These are phyloP conservation scores for Penicillium subrubescens DNA, from an alignment of 495 filamentous ascomycete genomes.

Conservation along the genomic window DNA sequence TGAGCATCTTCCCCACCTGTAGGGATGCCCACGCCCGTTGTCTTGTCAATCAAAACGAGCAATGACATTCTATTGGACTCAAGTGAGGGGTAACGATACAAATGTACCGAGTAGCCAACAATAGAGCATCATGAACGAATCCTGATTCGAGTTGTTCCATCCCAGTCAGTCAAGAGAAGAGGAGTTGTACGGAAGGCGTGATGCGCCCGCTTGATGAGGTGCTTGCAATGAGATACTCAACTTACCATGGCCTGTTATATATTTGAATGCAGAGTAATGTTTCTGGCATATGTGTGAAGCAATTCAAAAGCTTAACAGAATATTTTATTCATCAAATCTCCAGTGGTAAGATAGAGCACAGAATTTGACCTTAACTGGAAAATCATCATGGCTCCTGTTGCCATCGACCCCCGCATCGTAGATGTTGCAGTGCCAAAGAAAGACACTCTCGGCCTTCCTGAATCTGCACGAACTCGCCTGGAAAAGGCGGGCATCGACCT, in stretches of 20 bases:
- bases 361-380: not conserved
- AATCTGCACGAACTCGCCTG: slow-evolving; percentile 53
- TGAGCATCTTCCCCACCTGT: slow-evolving; percentile 13
- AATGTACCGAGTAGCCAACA: not conserved
- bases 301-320: not conserved
- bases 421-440: slow-evolving; percentile 63
- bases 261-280: too few species aligned
- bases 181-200: slow-evolving; percentile 18
- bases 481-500: slow-evolving; percentile 67
- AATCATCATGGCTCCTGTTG: slow-evolving; percentile 42
- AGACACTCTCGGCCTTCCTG: slow-evolving; percentile 61
- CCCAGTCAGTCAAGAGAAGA: not conserved
- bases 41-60: not conserved
- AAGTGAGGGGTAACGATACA: slow-evolving; percentile 7
- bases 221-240: slow-evolving; percentile 29
- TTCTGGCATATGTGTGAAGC: not conserved
- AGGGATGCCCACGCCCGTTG: not conserved
- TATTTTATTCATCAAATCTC: too few species aligned
- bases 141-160: not conserved
- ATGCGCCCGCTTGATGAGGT: slow-evolving; percentile 31
- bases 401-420: slow-evolving; percentile 61
- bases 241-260: not conserved
- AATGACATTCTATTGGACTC: not conserved
- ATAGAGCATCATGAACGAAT: not conserved
- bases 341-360: not conserved